A percentile compares a stretch with the other conserved stretches of the same genome.
Conservation (phyloP, 75 land plant genomes). For the Ceratopteris richardii region DNA sequence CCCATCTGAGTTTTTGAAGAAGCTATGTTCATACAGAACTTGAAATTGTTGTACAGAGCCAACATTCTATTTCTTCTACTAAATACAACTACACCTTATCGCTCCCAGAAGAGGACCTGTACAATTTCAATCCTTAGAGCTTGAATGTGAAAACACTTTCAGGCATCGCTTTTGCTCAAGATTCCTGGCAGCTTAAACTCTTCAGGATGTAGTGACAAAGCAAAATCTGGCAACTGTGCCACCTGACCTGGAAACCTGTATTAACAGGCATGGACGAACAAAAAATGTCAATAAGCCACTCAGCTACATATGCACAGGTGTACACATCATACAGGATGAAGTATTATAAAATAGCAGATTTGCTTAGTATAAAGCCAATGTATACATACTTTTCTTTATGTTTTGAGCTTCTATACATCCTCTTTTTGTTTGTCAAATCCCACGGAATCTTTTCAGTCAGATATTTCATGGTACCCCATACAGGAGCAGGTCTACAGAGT, state of each 20-base stretch:
- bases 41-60: too few relatives aligned
- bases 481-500: constrained; percentile 20
- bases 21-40: too few relatives aligned
- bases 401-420: constrained; percentile 28
- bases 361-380: background rate
- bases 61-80: too few relatives aligned
- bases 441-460: constrained; percentile 61
- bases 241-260: constrained; percentile 10
- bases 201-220: constrained; percentile 20
- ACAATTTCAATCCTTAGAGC: too few relatives aligned
- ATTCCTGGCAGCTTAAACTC: constrained; percentile 9
- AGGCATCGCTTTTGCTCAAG: too few relatives aligned
- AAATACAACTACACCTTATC: too few relatives aligned
- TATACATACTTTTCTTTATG: constrained; percentile 13
- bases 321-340: background rate
- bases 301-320: too few relatives aligned
- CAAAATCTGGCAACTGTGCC: constrained; percentile 17
- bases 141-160: too few relatives aligned
- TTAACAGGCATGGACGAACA: background rate
- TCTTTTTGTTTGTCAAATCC: constrained; percentile 43
- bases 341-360: background rate
- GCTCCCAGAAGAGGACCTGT: too few relatives aligned
- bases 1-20: too few relatives aligned
- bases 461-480: constrained; percentile 76
- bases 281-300: too few relatives aligned